These are phyloP conservation scores for Xylaria sp. DNA, from an alignment of 2,329 filamentous ascomycete genomes.

Conservation along the genomic window DNA sequence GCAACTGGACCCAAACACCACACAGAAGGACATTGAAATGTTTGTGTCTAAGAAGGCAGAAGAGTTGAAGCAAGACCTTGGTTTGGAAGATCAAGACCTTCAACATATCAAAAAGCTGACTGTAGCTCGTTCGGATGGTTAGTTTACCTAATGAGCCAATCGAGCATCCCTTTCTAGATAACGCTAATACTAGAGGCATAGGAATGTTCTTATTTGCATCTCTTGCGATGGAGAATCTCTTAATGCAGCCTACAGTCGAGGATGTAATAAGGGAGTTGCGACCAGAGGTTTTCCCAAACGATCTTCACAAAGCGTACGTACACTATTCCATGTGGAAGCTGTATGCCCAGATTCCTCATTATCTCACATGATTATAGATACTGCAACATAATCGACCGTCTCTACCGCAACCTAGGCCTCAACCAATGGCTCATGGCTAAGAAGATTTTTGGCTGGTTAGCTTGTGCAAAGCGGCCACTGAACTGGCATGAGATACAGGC, in stretches of 20 bases:
- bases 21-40: background rate
- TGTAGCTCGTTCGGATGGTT: conserved; percentile 7
- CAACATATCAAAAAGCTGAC: background rate
- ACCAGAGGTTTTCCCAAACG: background rate
- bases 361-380: conserved; percentile 38
- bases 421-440: conserved; percentile 36
- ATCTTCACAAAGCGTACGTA: conserved; percentile 7
- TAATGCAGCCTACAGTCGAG: conserved; percentile 27
- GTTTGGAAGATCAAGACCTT: background rate
- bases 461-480: conserved; percentile 47
- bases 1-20: background rate
- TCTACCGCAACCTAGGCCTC: conserved; percentile 22
- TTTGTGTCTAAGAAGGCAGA: conserved; percentile 1
- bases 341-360: background rate
- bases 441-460: conserved; percentile 48
- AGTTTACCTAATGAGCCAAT: background rate
- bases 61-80: background rate
- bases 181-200: conserved; percentile 13
- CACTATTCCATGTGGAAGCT: background rate
- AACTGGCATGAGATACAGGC: conserved; percentile 50
- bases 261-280: conserved; percentile 29
- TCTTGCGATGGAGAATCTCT: conserved; percentile 41
- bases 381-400: conserved; percentile 33
- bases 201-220: conserved; percentile 43
- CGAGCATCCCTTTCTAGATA: background rate